Evolutionary conservation across 177 flowering plant species (phyloP).

Genomic region (Vitis hybrid): DNA sequence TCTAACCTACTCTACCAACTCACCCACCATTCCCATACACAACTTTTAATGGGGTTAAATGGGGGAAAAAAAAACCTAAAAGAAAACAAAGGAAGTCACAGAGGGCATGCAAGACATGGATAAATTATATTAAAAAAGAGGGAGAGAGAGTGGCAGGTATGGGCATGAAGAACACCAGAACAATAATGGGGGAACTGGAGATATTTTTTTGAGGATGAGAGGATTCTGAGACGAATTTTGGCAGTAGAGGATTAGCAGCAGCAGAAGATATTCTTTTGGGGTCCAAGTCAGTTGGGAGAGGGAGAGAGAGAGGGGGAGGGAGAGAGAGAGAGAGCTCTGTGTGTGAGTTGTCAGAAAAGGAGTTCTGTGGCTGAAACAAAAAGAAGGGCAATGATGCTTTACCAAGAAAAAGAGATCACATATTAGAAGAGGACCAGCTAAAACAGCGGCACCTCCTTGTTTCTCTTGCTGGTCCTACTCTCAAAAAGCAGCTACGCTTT

Average conservation of each 20-base stretch:
- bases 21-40: no score
- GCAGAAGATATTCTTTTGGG: constrained; percentile 15
- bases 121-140: not conserved
- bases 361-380: constrained; percentile 16
- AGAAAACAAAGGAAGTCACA: no score
- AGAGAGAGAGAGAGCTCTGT: not conserved
- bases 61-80: not conserved
- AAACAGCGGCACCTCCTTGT: constrained; percentile 7
- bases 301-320: not conserved
- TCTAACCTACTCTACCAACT: no score
- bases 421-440: constrained; percentile 12
- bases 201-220: constrained; percentile 7
- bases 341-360: constrained; percentile 5
- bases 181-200: not conserved
- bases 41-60: not conserved
- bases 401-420: not conserved
- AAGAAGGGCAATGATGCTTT: constrained; percentile 10
- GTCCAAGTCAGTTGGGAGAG: constrained; percentile 13
- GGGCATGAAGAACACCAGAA: not conserved
- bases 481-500: not conserved
- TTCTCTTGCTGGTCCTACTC: constrained; percentile 10
- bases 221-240: not conserved
- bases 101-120: no score
- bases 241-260: not conserved
- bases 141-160: not conserved